Percentiles rank a stretch among this genome's conserved stretches.
phyloP scores from a whole-genome alignment of 257 asterid species.

The Fraxinus cuspidata region DNA sequence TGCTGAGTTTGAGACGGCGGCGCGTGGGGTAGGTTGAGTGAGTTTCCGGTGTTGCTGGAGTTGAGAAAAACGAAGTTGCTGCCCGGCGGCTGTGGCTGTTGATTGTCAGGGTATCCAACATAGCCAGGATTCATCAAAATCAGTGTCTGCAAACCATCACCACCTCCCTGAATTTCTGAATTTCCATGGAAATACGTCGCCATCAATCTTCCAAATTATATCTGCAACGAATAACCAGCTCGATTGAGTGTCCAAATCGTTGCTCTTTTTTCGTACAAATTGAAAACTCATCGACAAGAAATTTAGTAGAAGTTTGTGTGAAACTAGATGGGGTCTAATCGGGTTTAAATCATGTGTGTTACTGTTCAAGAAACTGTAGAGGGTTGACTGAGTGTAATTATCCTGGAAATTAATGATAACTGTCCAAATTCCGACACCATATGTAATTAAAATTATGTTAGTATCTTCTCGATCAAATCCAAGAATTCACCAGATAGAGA shows the following conservation, averaged over 20 bases:
- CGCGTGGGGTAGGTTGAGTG: constrained; percentile 52
- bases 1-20: constrained; percentile 65
- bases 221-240: neutral
- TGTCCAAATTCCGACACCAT: neutral
- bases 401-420: constrained; percentile 42
- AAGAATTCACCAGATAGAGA: neutral
- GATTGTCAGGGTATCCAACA: constrained; percentile 75
- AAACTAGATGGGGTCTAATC: constrained; percentile 8
- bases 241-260: neutral
- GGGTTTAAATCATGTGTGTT: constrained; percentile 41
- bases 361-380: constrained; percentile 14
- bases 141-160: constrained; percentile 85
- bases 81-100: constrained; percentile 34
- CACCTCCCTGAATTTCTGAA: constrained; percentile 70
- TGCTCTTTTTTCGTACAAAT: neutral
- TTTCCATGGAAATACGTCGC: constrained; percentile 85
- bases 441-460: neutral
- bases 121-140: constrained; percentile 90
- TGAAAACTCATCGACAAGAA: neutral
- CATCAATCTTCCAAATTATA: constrained; percentile 41
- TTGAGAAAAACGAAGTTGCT: constrained; percentile 69
- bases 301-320: constrained; percentile 19
- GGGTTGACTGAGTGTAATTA: constrained; percentile 29
- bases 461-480: neutral
- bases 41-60: constrained; percentile 44